Evolutionary conservation across 495 filamentous ascomycete species (phyloP).

Genomic region (Podospora conica): DNA sequence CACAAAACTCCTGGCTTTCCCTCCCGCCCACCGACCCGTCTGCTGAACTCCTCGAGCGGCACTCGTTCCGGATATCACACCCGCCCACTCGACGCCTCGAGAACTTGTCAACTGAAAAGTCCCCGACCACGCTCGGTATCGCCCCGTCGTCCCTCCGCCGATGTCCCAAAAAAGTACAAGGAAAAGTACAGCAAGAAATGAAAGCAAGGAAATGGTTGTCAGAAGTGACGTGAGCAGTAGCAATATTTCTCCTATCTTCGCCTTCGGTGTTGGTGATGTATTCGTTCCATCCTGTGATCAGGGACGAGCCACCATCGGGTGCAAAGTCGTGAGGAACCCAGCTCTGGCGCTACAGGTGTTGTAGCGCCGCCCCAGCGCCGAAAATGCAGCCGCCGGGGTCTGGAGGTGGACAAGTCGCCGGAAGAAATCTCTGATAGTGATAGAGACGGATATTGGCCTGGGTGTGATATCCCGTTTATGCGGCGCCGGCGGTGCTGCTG

Average conservation of each 20-base stretch:
- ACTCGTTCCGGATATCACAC: not conserved
- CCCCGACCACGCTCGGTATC: not conserved
- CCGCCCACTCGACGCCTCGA: not conserved
- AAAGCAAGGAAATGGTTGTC: not conserved
- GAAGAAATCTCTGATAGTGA: not conserved
- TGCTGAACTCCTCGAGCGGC: not conserved
- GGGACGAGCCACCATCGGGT: not conserved
- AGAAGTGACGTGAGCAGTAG: not conserved
- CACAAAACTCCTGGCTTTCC: not conserved
- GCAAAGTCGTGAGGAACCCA: not conserved
- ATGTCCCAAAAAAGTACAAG: not conserved
- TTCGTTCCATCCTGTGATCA: not conserved
- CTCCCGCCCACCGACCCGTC: no score
- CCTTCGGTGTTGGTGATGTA: not conserved
- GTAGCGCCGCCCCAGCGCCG: not conserved
- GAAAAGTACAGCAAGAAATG: not conserved
- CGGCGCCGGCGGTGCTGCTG: conserved; percentile 30
- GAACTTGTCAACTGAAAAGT: not conserved
- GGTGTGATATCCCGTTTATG: not conserved
- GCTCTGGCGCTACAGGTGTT: not conserved
- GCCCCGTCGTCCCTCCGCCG: not conserved
- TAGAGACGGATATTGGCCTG: not conserved
- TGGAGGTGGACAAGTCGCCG: not conserved
- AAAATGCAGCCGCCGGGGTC: not conserved
- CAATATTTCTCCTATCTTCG: not conserved